Percentiles rank a stretch among this genome's conserved stretches.
phyloP scores from a whole-genome alignment of 352 stramenopile species.

The Thraustochytrium sp. region DNA sequence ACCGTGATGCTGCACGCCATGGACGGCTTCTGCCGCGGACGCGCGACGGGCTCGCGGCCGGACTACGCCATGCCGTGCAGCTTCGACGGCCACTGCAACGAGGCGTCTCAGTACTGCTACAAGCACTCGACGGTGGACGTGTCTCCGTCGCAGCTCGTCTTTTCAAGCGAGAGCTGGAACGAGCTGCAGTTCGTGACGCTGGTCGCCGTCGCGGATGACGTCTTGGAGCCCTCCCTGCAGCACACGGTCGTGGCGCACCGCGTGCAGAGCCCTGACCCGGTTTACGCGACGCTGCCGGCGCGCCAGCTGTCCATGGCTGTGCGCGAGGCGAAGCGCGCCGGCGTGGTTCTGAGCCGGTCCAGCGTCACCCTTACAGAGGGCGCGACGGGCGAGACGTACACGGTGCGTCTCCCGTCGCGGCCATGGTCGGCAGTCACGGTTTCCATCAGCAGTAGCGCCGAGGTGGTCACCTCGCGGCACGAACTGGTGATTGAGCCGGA shows the following conservation, averaged over 20 bases:
- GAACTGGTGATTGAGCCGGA: neutral
- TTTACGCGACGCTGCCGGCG: neutral
- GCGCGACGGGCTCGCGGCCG: neutral
- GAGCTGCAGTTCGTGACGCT: neutral
- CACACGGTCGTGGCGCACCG: neutral
- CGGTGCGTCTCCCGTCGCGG: conserved; percentile 2
- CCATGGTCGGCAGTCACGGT: conserved; percentile 29
- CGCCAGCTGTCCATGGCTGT: neutral
- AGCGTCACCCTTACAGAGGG: neutral
- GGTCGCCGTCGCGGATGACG: neutral
- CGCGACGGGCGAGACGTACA: neutral
- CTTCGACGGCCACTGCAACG: neutral
- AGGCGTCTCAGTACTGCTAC: neutral
- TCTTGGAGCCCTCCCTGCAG: conserved; percentile 14
- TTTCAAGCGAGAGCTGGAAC: neutral
- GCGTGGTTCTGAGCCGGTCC: neutral
- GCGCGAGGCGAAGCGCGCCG: neutral
- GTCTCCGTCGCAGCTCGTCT: neutral
- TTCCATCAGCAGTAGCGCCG: neutral
- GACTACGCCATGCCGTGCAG: conserved; percentile 19
- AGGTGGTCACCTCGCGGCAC: conserved; percentile 9
- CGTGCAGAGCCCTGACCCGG: conserved; percentile 11
- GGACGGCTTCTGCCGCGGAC: conserved; percentile 22
- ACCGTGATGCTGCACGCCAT: neutral
- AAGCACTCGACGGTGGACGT: conserved; percentile 4